These are phyloP conservation scores for Hemisphaericaspora xylofermentans DNA, from an alignment of 1,139 yeast species.

Conservation along the genomic window DNA sequence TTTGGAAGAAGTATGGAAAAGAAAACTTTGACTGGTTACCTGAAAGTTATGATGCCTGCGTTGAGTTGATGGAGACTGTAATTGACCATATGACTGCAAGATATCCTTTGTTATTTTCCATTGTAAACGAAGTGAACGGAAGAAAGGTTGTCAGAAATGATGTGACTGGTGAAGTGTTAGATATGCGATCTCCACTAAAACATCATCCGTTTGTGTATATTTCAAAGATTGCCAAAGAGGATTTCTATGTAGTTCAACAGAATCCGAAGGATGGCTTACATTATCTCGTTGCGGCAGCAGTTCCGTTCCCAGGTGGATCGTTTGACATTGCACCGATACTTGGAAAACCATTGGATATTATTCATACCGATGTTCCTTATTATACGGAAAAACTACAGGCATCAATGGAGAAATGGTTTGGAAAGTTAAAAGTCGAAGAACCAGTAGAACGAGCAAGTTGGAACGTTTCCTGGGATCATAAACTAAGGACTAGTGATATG, in stretches of 20 bases:
- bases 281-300: conserved; percentile 71
- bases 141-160: conserved; percentile 55
- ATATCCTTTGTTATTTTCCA: conserved; percentile 62
- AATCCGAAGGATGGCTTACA: conserved; percentile 56
- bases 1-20: conserved; percentile 57
- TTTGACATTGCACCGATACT: conserved; percentile 60
- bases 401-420: conserved; percentile 77
- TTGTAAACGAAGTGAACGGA: conserved; percentile 31
- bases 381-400: conserved; percentile 62
- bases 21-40: conserved; percentile 68
- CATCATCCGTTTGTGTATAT: conserved; percentile 63
- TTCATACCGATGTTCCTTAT: conserved; percentile 73
- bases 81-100: conserved; percentile 57
- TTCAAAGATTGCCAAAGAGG: conserved; percentile 73
- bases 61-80: conserved; percentile 64
- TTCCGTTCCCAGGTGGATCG: conserved; percentile 77
- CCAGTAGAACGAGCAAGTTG: conserved; percentile 77
- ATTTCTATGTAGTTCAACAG: conserved; percentile 60
- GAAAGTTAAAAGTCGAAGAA: conserved; percentile 53
- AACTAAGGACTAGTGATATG: conserved; percentile 53
- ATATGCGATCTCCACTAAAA: conserved; percentile 57
- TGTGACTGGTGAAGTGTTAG: conserved; percentile 59
- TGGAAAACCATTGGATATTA: conserved; percentile 60
- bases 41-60: conserved; percentile 61
- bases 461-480: conserved; percentile 73